Conservation (phyloP, 805 yeast genomes). For the Wickerhamiella qilinensis region DNA sequence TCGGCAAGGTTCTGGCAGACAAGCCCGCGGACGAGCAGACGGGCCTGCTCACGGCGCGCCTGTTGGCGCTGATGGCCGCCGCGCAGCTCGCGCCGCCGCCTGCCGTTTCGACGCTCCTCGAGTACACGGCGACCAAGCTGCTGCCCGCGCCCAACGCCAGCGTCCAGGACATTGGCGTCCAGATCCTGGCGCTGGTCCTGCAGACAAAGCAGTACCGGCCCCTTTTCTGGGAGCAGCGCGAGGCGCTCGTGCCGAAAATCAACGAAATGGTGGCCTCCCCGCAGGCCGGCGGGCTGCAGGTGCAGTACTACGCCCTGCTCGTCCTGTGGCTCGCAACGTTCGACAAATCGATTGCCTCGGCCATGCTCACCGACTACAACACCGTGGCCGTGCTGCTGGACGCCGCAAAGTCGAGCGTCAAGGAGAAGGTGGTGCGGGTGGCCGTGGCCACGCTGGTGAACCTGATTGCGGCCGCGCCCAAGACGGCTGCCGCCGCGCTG, state of each 20-base stretch:
- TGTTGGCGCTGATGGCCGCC: slow-evolving; percentile 33
- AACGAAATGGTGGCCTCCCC: slow-evolving; percentile 29
- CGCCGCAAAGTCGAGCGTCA: slow-evolving; percentile 68
- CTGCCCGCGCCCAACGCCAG: slow-evolving; percentile 28
- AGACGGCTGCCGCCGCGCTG: slow-evolving; percentile 42
- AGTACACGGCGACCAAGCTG: slow-evolving; percentile 18
- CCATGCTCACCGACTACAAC: slow-evolving; percentile 34
- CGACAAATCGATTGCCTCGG: slow-evolving; percentile 34
- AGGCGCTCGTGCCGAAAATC: slow-evolving; percentile 32
- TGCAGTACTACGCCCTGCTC: slow-evolving; percentile 65
- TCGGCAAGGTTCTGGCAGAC: slow-evolving; percentile 31
- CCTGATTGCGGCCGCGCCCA: slow-evolving; percentile 20
- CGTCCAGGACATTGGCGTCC: slow-evolving; percentile 43
- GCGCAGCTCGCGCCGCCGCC: slow-evolving; percentile 23
- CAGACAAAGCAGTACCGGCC: slow-evolving; percentile 37
- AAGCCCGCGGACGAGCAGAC: slow-evolving; percentile 38
- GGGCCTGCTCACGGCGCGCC: slow-evolving; percentile 38
- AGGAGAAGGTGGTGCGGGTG: slow-evolving; percentile 79
- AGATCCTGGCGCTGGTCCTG: slow-evolving; percentile 46
- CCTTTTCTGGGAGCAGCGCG: slow-evolving; percentile 32
- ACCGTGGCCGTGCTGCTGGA: slow-evolving; percentile 29
- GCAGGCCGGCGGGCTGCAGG: slow-evolving; percentile 37
- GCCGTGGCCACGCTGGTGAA: slow-evolving; percentile 52
- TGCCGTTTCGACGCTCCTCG: slow-evolving; percentile 19
- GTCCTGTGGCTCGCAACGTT: slow-evolving; percentile 78